Evolutionary conservation across 2,329 filamentous ascomycete species (phyloP), one percentile per base, ranked within the genome.

Genomic region (Gyromitra esculenta): DNA sequence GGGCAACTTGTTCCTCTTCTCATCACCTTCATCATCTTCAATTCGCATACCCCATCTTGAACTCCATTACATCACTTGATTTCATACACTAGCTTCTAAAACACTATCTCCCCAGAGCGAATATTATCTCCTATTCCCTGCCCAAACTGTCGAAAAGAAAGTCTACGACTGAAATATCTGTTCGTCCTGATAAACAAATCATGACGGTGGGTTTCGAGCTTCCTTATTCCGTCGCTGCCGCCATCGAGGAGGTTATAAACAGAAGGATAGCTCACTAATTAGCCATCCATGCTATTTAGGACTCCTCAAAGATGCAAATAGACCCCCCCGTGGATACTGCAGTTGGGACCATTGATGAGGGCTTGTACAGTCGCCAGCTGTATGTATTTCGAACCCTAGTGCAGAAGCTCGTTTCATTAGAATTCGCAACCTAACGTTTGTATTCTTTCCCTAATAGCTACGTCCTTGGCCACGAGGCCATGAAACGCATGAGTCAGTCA

Each of bases 401-500:
- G 52, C 5, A 13, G 11, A 59, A 56, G 13, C 45, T 4, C 15
- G 15, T 48, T 67, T 63, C 35, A 15, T 8, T 56, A 5, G 43
- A 60, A 39, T 72, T 69, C 9, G 18, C 37, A 56, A 62, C 59
- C 70, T 79, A 63, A 80, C 52, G 54, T 9, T 18, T 50, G 25
- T 8, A 37, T 54, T 54, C 31, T 54, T 67, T 59, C 35, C 18
- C 25, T 56, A 67, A 48, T 76, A 86, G 85, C 66, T 91, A 91
- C 81, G 90, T 91, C 72, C 88, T 91, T 72, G 90, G 96, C 72
- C 90, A 91, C 82, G 90, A 91, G 84, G 90, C 96, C 80, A 99
- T 99, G 96, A 98, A 97, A 88, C 94, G 96, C 82, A 99, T 99
- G 96, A 90, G 94, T 82, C 92, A 94, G 78, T 98, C 96, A 71